Conservation (phyloP, 139 green algal species). For the Gonium pectorale region DNA sequence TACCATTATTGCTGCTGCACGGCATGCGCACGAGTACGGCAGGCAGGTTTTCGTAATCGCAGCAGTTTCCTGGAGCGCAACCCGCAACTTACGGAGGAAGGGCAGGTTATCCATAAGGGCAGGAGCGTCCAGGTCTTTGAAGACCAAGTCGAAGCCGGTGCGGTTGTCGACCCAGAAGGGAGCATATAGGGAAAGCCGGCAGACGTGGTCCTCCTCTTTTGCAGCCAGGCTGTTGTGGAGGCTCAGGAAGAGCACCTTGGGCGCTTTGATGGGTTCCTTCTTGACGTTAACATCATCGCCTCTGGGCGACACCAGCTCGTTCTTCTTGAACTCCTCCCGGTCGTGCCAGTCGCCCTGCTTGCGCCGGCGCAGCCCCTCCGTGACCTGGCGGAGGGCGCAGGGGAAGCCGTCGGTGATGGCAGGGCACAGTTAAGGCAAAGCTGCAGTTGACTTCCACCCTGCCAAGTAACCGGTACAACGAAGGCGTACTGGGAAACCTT, state of each 20-base stretch:
- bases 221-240: constrained; percentile 67
- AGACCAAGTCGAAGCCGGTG: constrained; percentile 82
- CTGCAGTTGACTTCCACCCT: too few species aligned
- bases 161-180: constrained; percentile 90
- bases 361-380: constrained; percentile 21
- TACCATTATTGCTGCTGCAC: too few species aligned
- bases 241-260: constrained; percentile 63
- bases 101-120: constrained; percentile 39
- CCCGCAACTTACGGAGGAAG: constrained; percentile 49
- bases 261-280: too few species aligned
- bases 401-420: too few species aligned
- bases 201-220: constrained; percentile 42
- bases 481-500: too few species aligned
- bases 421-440: too few species aligned
- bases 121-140: constrained; percentile 70
- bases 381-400: too few species aligned
- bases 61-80: too few species aligned
- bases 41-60: too few species aligned
- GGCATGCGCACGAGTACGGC: too few species aligned
- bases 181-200: constrained; percentile 68
- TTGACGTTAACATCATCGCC: too few species aligned
- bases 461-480: too few species aligned
- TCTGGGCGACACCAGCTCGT: neutral
- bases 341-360: constrained; percentile 14
- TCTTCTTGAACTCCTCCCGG: neutral